A percentile compares a stretch with the other conserved stretches of the same genome.
Conservation (phyloP, 2,329 filamentous ascomycete genomes). For the Diaporthe caulivora region DNA sequence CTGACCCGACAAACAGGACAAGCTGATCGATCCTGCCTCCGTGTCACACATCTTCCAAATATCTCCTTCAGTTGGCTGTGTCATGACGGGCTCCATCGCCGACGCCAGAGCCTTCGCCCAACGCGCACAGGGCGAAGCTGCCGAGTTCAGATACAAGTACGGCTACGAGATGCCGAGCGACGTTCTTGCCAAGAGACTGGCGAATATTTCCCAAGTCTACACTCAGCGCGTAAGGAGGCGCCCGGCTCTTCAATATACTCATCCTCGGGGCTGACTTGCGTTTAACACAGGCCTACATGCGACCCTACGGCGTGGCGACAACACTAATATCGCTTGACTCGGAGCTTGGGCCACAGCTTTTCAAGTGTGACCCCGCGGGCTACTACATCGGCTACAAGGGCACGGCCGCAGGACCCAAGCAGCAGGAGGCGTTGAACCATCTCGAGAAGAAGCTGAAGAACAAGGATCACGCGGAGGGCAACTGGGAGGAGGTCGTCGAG, state of each 20-base stretch:
- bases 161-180: slow-evolving; percentile 99
- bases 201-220: slow-evolving; percentile 99
- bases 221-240: slow-evolving; percentile 82
- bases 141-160: slow-evolving; percentile 98
- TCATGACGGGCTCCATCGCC: slow-evolving; percentile 98
- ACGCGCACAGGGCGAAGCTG: slow-evolving; percentile 93
- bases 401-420: slow-evolving; percentile 95
- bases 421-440: slow-evolving; percentile 98
- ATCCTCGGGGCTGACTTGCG: slow-evolving; percentile 32
- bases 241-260: slow-evolving; percentile 27
- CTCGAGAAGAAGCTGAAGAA: slow-evolving; percentile 99
- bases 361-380: slow-evolving; percentile 97
- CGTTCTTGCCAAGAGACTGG: slow-evolving; percentile 93
- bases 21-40: slow-evolving; percentile 96
- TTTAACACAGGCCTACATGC: slow-evolving; percentile 84
- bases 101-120: slow-evolving; percentile 94
- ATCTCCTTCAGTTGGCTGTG: slow-evolving; percentile 95
- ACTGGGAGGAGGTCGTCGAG: slow-evolving; percentile 98
- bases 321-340: slow-evolving; percentile 95
- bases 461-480: slow-evolving; percentile 93
- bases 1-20: slow-evolving; percentile 76
- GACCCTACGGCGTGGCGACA: slow-evolving; percentile 93
- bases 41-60: slow-evolving; percentile 98
- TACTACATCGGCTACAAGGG: slow-evolving; percentile 99
- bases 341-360: slow-evolving; percentile 92